Conservation (phyloP, 352 stramenopile species). For the Globisporangium canariense region DNA sequence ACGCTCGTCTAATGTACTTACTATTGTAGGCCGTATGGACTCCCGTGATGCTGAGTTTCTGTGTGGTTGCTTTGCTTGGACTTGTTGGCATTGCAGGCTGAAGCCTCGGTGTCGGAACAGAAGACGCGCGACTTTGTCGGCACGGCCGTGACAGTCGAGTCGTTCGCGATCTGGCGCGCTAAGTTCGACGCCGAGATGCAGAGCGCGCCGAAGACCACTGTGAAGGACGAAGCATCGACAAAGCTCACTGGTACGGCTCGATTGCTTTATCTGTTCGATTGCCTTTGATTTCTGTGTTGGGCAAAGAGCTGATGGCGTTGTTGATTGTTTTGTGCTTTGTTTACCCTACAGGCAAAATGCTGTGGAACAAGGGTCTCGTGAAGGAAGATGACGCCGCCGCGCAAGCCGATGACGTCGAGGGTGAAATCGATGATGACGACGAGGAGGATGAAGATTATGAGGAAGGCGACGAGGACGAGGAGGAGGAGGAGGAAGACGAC, state of each 20-base stretch:
- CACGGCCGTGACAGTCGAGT: conserved; percentile 77
- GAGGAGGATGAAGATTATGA: conserved; percentile 32
- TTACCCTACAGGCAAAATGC: conserved; percentile 36
- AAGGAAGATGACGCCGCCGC: conserved; percentile 52
- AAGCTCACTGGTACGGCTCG: conserved; percentile 67
- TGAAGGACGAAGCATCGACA: conserved; percentile 66
- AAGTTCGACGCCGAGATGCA: conserved; percentile 74
- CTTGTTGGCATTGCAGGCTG: not conserved
- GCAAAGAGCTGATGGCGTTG: not conserved
- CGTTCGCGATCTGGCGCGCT: conserved; percentile 66
- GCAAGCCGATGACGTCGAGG: conserved; percentile 42
- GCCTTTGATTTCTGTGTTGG: not conserved
- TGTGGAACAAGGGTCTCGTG: conserved; percentile 74
- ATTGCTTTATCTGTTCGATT: not conserved
- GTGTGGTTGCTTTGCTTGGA: not conserved
- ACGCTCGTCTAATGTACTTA: not conserved
- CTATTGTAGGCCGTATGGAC: not conserved
- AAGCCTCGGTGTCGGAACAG: conserved; percentile 12
- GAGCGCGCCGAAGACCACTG: conserved; percentile 31
- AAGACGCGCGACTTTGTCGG: conserved; percentile 23
- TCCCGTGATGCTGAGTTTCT: not conserved
- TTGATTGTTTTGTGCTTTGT: not conserved
- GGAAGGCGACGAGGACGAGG: conserved; percentile 29
- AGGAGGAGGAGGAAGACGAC: conserved; percentile 17
- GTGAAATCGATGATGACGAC: conserved; percentile 39